Conservation (phyloP, 2,329 filamentous ascomycete genomes). For the Chaetomiaceae sp. region DNA sequence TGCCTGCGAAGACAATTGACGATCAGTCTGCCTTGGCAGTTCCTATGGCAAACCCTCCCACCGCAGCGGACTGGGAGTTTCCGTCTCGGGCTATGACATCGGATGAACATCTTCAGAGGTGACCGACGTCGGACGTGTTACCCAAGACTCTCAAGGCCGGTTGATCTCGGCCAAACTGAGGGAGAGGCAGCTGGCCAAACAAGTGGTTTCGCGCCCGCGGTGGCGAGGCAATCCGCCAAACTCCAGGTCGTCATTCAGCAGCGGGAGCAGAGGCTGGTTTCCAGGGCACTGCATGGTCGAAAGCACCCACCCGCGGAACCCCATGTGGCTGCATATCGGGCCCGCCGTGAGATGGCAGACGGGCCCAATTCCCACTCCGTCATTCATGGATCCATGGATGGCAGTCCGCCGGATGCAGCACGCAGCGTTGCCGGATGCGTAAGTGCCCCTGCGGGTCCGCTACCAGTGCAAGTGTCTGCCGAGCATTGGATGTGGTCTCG, state of each 20-base stretch:
- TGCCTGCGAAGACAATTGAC: too few species aligned
- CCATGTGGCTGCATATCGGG: slow-evolving; percentile 13
- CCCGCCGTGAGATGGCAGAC: slow-evolving; percentile 18
- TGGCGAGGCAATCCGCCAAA: neutral
- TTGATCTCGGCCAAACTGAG: neutral
- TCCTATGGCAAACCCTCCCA: neutral
- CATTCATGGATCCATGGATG: neutral
- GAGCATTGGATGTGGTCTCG: too few species aligned
- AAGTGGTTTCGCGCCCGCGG: neutral
- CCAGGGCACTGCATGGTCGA: slow-evolving; percentile 6
- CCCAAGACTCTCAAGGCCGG: neutral
- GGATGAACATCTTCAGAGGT: neutral
- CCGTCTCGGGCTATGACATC: neutral
- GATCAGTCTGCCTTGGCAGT: neutral
- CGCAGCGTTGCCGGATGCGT: neutral
- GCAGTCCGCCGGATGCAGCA: neutral
- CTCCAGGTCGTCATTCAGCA: neutral
- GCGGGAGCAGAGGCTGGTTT: neutral
- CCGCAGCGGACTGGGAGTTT: neutral
- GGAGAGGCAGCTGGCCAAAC: neutral
- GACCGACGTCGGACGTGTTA: slow-evolving; percentile 9
- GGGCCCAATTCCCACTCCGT: slow-evolving; percentile 8
- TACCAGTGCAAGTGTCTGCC: too few species aligned
- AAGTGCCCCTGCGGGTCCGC: too few species aligned
- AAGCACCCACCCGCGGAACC: neutral